Conservation (phyloP, 768 basidiomycete genomes). For the Solioccasus polychromus region DNA sequence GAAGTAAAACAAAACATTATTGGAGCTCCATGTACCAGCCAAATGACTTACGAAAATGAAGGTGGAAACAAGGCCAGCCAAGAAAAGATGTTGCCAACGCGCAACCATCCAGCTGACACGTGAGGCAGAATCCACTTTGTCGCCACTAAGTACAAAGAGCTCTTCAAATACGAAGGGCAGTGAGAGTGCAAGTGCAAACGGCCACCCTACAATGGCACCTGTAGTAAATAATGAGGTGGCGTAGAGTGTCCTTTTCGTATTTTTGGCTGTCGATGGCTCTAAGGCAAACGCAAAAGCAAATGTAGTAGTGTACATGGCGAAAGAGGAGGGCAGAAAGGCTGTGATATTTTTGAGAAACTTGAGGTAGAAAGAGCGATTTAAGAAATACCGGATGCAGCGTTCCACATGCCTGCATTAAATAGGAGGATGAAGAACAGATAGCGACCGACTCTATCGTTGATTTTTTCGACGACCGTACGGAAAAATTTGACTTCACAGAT, state of each 20-base stretch:
- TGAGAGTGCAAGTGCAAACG: slow-evolving; percentile 85
- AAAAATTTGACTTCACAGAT: slow-evolving; percentile 82
- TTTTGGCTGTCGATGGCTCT: slow-evolving; percentile 50
- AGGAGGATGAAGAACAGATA: slow-evolving; percentile 87
- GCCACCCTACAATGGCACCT: slow-evolving; percentile 94
- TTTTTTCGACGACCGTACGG: slow-evolving; percentile 70
- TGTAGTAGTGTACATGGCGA: slow-evolving; percentile 87
- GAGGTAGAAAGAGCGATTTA: not conserved
- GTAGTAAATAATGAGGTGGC: slow-evolving; percentile 72
- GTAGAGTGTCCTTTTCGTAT: slow-evolving; percentile 55
- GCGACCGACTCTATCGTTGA: slow-evolving; percentile 90
- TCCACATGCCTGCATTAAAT: slow-evolving; percentile 94
- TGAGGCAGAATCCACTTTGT: slow-evolving; percentile 50
- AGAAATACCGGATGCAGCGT: slow-evolving; percentile 70
- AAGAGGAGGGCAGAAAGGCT: slow-evolving; percentile 95
- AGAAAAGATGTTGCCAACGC: slow-evolving; percentile 58
- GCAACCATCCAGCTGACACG: slow-evolving; percentile 53
- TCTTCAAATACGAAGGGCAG: slow-evolving; percentile 92
- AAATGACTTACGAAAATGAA: slow-evolving; percentile 56
- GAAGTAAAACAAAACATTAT: slow-evolving; percentile 2
- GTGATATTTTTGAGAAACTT: slow-evolving; percentile 12
- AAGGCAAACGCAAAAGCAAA: slow-evolving; percentile 74
- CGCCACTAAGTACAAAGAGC: slow-evolving; percentile 72
- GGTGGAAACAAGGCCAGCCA: slow-evolving; percentile 51
- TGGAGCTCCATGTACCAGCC: not conserved